These are phyloP conservation scores for Cymbidium sinense DNA, from an alignment of 106 monocot genomes.

Conservation along the genomic window DNA sequence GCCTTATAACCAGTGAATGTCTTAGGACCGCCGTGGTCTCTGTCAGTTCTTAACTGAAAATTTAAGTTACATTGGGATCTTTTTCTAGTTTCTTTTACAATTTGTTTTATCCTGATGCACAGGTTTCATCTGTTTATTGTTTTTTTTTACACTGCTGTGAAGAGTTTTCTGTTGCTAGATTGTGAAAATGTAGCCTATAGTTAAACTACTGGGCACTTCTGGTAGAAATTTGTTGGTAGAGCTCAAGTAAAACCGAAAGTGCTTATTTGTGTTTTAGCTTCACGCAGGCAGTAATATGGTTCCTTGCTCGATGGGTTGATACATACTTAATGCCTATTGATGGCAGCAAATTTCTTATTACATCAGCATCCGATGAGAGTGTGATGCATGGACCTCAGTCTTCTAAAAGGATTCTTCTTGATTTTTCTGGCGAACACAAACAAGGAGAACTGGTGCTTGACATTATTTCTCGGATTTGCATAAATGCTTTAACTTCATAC, in stretches of 20 bases:
- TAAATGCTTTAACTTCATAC: constrained; percentile 54
- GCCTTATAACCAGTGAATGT: background rate
- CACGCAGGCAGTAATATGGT: constrained; percentile 81
- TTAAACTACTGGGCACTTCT: too few relatives aligned
- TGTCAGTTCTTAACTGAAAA: background rate
- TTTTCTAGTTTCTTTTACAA: background rate
- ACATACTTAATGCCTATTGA: constrained; percentile 83
- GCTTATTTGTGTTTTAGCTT: background rate
- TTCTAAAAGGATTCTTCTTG: constrained; percentile 49
- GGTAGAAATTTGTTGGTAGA: too few relatives aligned
- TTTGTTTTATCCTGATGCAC: background rate
- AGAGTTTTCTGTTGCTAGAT: background rate
- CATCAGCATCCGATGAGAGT: constrained; percentile 15
- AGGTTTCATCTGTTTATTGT: background rate
- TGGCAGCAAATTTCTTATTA: constrained; percentile 26
- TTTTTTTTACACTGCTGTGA: background rate
- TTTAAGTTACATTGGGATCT: background rate
- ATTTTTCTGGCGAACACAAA: constrained; percentile 72
- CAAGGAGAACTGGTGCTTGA: constrained; percentile 77
- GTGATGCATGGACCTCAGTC: constrained; percentile 14
- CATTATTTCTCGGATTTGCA: constrained; percentile 54
- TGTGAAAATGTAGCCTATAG: background rate
- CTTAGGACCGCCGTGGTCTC: background rate
- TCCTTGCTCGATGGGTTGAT: constrained; percentile 90
- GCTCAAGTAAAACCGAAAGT: background rate